phyloP scores from a whole-genome alignment of 202 grass and related monocot species.

The Cymbopogon flexuosus region DNA sequence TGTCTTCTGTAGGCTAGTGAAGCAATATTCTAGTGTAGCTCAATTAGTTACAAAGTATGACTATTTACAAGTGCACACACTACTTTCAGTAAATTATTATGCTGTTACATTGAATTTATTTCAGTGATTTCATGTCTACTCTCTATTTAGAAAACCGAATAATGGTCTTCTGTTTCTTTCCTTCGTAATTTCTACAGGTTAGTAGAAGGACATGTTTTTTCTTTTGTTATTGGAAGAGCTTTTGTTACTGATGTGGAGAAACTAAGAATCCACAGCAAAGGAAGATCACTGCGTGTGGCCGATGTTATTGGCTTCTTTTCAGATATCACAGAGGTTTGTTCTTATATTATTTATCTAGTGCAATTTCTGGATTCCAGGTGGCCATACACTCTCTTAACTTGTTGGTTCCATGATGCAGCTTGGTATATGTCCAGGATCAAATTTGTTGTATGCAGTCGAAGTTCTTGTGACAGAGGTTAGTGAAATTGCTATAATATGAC shows the following conservation, averaged over 20 bases:
- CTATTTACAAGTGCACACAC: conserved; percentile 9
- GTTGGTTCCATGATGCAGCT: conserved; percentile 54
- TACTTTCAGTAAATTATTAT: conserved; percentile 5
- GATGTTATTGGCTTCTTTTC: conserved; percentile 89
- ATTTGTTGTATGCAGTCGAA: conserved; percentile 87
- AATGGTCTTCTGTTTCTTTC: not conserved
- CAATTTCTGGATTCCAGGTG: conserved; percentile 20
- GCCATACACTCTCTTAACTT: conserved; percentile 20
- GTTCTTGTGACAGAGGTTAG: conserved; percentile 96
- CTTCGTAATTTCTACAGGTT: conserved; percentile 59
- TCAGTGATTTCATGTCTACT: conserved; percentile 27
- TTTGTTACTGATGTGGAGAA: conserved; percentile 98
- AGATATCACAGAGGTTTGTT: conserved; percentile 71
- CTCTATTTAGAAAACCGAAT: conserved; percentile 22
- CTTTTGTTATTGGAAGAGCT: conserved; percentile 99
- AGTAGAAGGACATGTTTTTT: conserved; percentile 98
- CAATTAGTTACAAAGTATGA: conserved; percentile 89
- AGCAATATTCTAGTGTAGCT: conserved; percentile 86
- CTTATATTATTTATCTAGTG: conserved; percentile 21
- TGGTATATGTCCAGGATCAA: conserved; percentile 85
- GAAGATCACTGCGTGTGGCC: conserved; percentile 69
- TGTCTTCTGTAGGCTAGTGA: conserved; percentile 98
- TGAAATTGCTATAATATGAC: conserved; percentile 31
- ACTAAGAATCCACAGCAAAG: conserved; percentile 85
- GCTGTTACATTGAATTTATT: conserved; percentile 26